phyloP scores from a whole-genome alignment of 306 rosid genomes.

The Senna tora region DNA sequence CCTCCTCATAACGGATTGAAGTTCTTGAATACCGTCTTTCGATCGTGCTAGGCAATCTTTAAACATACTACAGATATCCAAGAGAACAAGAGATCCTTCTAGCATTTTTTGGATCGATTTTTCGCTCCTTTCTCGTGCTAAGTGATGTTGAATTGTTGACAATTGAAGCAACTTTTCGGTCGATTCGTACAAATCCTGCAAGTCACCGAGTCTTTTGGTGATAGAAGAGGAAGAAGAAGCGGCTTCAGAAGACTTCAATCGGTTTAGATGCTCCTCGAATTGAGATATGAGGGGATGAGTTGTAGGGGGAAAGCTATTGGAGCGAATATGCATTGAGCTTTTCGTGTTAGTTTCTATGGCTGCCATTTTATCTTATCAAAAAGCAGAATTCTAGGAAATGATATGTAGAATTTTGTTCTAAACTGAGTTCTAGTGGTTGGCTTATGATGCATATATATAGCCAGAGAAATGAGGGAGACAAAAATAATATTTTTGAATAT shows the following conservation, averaged over 20 bases:
- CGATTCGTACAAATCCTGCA: conserved; percentile 32
- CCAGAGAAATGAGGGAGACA: conserved; percentile 31
- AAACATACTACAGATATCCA: conserved; percentile 19
- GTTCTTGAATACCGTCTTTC: conserved; percentile 17
- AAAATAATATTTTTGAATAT: conserved; percentile 28
- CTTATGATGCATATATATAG: conserved; percentile 38
- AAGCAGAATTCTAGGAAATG: not conserved
- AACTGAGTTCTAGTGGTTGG: conserved; percentile 3
- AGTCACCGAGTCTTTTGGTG: conserved; percentile 24
- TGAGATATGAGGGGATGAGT: conserved; percentile 28
- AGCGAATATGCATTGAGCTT: conserved; percentile 28
- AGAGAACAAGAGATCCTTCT: conserved; percentile 30
- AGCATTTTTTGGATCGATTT: conserved; percentile 10
- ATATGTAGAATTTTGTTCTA: not conserved
- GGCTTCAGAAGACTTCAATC: conserved; percentile 21
- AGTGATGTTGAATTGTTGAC: conserved; percentile 21
- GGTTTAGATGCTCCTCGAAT: conserved; percentile 27
- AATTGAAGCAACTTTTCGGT: conserved; percentile 34
- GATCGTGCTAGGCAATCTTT: conserved; percentile 23
- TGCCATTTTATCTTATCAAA: conserved; percentile 34
- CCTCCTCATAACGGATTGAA: conserved; percentile 24
- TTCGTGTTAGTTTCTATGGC: conserved; percentile 13
- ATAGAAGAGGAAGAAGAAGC: conserved; percentile 12
- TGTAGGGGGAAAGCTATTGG: conserved; percentile 38
- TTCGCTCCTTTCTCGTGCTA: conserved; percentile 1